Percentiles rank a stretch among this genome's conserved stretches.
phyloP scores from a whole-genome alignment of 306 rosid genomes.

The Cucumis cinereus region DNA sequence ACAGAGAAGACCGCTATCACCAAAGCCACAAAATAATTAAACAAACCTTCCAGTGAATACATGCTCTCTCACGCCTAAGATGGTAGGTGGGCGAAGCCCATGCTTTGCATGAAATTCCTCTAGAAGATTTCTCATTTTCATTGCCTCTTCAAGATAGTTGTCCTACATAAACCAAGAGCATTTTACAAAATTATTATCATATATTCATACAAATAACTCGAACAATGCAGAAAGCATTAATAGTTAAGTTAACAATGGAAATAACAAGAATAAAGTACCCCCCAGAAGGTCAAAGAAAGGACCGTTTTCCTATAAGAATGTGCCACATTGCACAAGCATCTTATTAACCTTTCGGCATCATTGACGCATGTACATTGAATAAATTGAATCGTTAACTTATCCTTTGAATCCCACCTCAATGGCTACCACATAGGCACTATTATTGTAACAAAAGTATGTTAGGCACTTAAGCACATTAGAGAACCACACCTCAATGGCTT shows the following conservation, averaged over 20 bases:
- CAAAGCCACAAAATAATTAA: constrained; percentile 13
- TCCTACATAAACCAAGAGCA: constrained; percentile 36
- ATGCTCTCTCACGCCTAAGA: constrained; percentile 94
- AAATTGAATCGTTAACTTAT: background rate
- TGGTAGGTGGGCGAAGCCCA: constrained; percentile 73
- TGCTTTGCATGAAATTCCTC: constrained; percentile 71
- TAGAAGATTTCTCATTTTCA: constrained; percentile 95
- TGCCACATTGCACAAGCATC: background rate
- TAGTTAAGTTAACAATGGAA: background rate
- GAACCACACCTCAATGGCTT: no score
- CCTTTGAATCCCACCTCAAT: background rate
- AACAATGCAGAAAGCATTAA: background rate
- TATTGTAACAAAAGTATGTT: background rate
- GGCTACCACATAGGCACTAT: background rate
- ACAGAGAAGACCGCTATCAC: background rate
- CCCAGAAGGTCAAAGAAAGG: background rate
- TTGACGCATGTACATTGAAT: background rate
- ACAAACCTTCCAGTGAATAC: constrained; percentile 95
- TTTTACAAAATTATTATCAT: background rate
- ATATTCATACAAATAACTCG: background rate
- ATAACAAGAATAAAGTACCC: background rate
- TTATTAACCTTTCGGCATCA: no score
- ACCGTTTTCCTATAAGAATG: background rate
- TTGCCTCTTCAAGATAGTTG: constrained; percentile 93
- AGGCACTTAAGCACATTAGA: no score